phyloP scores from a whole-genome alignment of 1,139 yeast genomes.

The Trichomonascaceae sp. region DNA sequence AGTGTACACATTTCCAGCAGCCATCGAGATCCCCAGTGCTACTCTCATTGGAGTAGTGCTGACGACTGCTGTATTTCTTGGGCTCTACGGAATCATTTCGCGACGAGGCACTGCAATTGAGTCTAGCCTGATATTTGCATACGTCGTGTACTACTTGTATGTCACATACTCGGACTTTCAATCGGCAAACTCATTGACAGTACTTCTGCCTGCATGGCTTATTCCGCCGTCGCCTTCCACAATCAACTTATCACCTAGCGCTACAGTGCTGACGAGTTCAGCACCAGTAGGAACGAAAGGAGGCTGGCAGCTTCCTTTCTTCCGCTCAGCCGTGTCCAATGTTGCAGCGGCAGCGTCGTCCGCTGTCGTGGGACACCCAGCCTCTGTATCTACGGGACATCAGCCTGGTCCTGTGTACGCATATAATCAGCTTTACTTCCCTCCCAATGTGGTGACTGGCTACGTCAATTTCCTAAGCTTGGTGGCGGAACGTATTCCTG shows the following conservation, averaged over 20 bases:
- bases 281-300: neutral
- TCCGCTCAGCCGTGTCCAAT: neutral
- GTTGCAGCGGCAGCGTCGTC: neutral
- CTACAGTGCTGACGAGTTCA: neutral
- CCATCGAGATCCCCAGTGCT: slow-evolving; percentile 56
- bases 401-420: slow-evolving; percentile 5
- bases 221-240: slow-evolving; percentile 3
- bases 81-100: slow-evolving; percentile 72
- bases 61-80: slow-evolving; percentile 61
- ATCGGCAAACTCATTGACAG: slow-evolving; percentile 16
- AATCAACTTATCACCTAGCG: neutral
- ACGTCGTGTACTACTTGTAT: slow-evolving; percentile 83
- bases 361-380: neutral
- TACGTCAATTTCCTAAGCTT: slow-evolving; percentile 30
- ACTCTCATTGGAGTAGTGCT: slow-evolving; percentile 76
- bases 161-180: slow-evolving; percentile 76
- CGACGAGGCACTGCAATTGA: slow-evolving; percentile 83
- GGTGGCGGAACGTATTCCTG: slow-evolving; percentile 34
- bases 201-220: slow-evolving; percentile 16
- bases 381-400: slow-evolving; percentile 4
- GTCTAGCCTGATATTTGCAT: slow-evolving; percentile 72
- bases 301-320: neutral
- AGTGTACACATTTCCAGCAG: slow-evolving; percentile 63
- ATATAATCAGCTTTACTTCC: slow-evolving; percentile 21
- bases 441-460: slow-evolving; percentile 26